Percentiles rank a stretch among this genome's conserved stretches.
These are phyloP conservation scores for Collybia sp. DNA, from an alignment of 768 basidiomycete genomes.

Conservation along the genomic window DNA sequence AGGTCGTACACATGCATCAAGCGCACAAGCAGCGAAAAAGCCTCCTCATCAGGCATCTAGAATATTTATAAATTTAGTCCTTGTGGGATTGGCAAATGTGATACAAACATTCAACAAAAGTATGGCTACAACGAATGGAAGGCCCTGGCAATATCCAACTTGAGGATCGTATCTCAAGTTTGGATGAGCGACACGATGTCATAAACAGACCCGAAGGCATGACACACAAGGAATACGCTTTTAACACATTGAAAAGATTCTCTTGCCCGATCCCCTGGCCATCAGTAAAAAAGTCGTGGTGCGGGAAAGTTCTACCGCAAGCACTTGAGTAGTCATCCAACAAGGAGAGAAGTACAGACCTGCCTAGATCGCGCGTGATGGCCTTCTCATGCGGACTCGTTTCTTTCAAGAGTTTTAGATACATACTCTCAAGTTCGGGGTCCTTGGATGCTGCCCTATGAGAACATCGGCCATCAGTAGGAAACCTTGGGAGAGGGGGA, in stretches of 20 bases:
- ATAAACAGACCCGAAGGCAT: background rate
- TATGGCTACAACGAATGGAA: constrained; percentile 95
- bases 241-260: constrained; percentile 95
- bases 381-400: constrained; percentile 89
- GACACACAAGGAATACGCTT: constrained; percentile 90
- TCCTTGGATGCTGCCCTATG: constrained; percentile 92
- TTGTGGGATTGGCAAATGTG: too few species aligned
- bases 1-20: constrained; percentile 97
- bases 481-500: constrained; percentile 12
- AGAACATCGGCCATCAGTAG: constrained; percentile 1
- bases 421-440: constrained; percentile 74
- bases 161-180: constrained; percentile 72
- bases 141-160: constrained; percentile 96
- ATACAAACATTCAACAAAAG: constrained; percentile 78
- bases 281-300: constrained; percentile 93
- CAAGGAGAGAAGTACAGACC: constrained; percentile 35
- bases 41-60: constrained; percentile 99
- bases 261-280: constrained; percentile 95
- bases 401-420: constrained; percentile 78
- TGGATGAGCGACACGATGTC: constrained; percentile 5
- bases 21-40: constrained; percentile 91
- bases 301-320: constrained; percentile 80
- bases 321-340: constrained; percentile 7
- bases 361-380: constrained; percentile 87
- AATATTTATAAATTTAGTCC: constrained; percentile 6